These are phyloP conservation scores for Psilocybe cyanescens DNA, from an alignment of 768 basidiomycete genomes.

Conservation along the genomic window DNA sequence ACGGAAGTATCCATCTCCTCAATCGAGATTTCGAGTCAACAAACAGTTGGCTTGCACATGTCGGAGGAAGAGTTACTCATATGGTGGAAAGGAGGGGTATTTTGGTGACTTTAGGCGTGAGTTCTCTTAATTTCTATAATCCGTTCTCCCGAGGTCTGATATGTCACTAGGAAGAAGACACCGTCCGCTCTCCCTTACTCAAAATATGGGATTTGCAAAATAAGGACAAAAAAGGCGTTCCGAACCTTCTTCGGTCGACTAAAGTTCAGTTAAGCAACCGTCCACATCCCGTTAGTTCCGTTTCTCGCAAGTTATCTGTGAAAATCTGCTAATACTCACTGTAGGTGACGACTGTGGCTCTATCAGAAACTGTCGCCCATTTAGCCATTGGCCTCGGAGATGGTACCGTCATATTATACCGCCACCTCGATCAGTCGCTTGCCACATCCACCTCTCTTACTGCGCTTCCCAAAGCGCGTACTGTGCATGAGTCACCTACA, in stretches of 20 bases:
- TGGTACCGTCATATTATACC: conserved; percentile 89
- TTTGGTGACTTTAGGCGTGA: conserved; percentile 87
- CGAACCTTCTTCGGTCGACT: conserved; percentile 69
- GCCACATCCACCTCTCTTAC: conserved; percentile 71
- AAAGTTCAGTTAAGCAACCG: conserved; percentile 78
- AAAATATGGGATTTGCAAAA: conserved; percentile 91
- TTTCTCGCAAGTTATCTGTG: not conserved
- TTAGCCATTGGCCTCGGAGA: conserved; percentile 94
- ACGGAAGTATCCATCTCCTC: conserved; percentile 81
- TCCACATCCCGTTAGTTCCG: conserved; percentile 69
- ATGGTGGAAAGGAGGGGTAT: conserved; percentile 83
- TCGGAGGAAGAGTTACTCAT: conserved; percentile 81
- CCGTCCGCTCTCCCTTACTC: conserved; percentile 65
- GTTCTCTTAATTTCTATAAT: conserved; percentile 31
- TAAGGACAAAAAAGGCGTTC: conserved; percentile 65
- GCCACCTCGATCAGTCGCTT: conserved; percentile 90
- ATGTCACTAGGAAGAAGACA: conserved; percentile 70
- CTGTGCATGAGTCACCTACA: conserved; percentile 79
- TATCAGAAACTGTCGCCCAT: conserved; percentile 78
- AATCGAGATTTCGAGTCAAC: conserved; percentile 73
- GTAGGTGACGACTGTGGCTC: conserved; percentile 78
- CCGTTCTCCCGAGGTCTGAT: conserved; percentile 11
- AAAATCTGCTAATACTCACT: conserved; percentile 3
- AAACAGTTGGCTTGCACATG: conserved; percentile 81
- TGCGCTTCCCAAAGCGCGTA: conserved; percentile 82